These are phyloP conservation scores for Knoxdaviesia proteae DNA, from an alignment of 2,329 filamentous ascomycete species.

Conservation along the genomic window DNA sequence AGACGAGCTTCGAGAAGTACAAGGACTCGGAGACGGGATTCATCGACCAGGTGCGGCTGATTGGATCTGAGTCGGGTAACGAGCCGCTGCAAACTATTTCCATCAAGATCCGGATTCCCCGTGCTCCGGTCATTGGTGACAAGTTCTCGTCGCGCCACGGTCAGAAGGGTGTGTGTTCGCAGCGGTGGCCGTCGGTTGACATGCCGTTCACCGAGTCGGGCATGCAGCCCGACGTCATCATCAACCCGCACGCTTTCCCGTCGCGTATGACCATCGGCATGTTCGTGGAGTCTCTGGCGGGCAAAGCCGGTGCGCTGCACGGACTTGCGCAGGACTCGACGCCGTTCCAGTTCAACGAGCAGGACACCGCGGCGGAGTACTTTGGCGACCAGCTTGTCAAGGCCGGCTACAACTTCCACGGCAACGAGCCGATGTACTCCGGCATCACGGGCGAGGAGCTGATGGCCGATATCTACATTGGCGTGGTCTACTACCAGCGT, in stretches of 20 bases:
- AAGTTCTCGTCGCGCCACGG: slow-evolving; percentile 98
- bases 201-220: slow-evolving; percentile 96
- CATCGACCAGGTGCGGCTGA: slow-evolving; percentile 79
- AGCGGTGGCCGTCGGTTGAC: slow-evolving; percentile 83
- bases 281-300: slow-evolving; percentile 93
- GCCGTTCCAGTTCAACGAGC: slow-evolving; percentile 83
- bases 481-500: slow-evolving; percentile 94
- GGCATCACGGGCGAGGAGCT: slow-evolving; percentile 92
- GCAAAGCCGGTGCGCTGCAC: slow-evolving; percentile 84
- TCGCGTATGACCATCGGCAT: slow-evolving; percentile 99
- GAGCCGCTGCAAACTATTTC: slow-evolving; percentile 77
- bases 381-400: slow-evolving; percentile 91
- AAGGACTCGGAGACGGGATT: slow-evolving; percentile 79
- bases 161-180: slow-evolving; percentile 90
- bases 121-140: slow-evolving; percentile 84
- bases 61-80: slow-evolving; percentile 64
- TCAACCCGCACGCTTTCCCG: slow-evolving; percentile 98
- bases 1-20: slow-evolving; percentile 81
- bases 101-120: slow-evolving; percentile 80
- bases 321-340: slow-evolving; percentile 92
- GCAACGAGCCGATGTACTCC: slow-evolving; percentile 97
- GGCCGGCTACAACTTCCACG: slow-evolving; percentile 94
- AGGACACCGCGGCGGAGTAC: slow-evolving; percentile 79
- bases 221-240: slow-evolving; percentile 94
- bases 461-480: slow-evolving; percentile 85